Percentiles rank a stretch among this genome's conserved stretches.
phyloP scores from a whole-genome alignment of 768 basidiomycete species.

The Tubosaeta sp. region DNA sequence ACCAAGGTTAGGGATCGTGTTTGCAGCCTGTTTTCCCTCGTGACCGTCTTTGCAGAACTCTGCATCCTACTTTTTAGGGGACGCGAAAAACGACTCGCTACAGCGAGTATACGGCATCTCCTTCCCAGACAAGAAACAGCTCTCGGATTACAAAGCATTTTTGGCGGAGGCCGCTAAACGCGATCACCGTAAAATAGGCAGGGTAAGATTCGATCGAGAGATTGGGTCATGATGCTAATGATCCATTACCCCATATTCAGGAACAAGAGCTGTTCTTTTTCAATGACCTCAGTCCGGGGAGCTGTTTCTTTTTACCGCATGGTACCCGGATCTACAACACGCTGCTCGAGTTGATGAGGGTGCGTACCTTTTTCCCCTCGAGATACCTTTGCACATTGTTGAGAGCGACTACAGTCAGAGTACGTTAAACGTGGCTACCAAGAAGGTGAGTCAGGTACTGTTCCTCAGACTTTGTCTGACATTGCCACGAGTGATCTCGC shows the following conservation, averaged over 20 bases:
- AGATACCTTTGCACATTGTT: conserved; percentile 1
- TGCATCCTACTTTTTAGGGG: conserved; percentile 96
- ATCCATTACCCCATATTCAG: conserved; percentile 28
- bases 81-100: conserved; percentile 86
- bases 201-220: conserved; percentile 36
- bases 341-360: conserved; percentile 85
- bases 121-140: conserved; percentile 96
- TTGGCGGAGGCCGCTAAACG: conserved; percentile 97
- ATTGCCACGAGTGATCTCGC: conserved; percentile 74
- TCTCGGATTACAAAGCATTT: conserved; percentile 93
- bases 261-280: conserved; percentile 99
- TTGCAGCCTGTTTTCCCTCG: neutral
- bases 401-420: conserved; percentile 54
- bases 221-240: neutral
- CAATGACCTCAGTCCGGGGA: conserved; percentile 93
- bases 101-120: conserved; percentile 98
- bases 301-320: conserved; percentile 95
- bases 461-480: conserved; percentile 6
- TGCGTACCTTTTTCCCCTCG: conserved; percentile 36
- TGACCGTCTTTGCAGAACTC: conserved; percentile 61
- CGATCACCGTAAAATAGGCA: conserved; percentile 95
- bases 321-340: conserved; percentile 97
- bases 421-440: conserved; percentile 95
- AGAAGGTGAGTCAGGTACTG: conserved; percentile 55
- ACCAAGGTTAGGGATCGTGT: conserved; percentile 63